These are phyloP conservation scores for Gracilaria gracilis DNA, from an alignment of 23 red algal species.

Conservation along the genomic window DNA sequence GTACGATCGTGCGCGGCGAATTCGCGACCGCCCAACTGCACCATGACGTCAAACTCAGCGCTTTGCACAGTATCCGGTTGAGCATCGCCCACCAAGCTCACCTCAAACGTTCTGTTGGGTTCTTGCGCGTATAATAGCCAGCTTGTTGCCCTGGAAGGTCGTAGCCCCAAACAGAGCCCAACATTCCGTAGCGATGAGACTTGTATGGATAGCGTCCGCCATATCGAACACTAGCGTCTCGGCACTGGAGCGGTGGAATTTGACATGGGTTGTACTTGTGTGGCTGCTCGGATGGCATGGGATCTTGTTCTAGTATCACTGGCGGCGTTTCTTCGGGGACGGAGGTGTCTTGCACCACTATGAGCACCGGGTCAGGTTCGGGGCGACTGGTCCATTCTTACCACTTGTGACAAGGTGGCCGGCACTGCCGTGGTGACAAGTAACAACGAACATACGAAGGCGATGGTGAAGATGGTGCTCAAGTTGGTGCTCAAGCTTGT, in stretches of 20 bases:
- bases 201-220: conserved; percentile 42
- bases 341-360: neutral
- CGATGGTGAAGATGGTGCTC: neutral
- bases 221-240: conserved; percentile 40
- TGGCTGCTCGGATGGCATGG: neutral
- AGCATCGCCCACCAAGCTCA: conserved; percentile 15
- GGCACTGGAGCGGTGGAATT: neutral
- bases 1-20: conserved; percentile 45
- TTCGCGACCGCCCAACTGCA: conserved; percentile 33
- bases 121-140: conserved; percentile 52
- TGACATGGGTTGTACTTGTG: neutral
- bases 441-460: neutral
- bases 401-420: neutral
- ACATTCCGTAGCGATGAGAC: conserved; percentile 60
- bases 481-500: too few relatives aligned
- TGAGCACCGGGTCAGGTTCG: neutral
- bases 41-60: conserved; percentile 44
- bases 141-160: conserved; percentile 39
- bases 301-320: neutral
- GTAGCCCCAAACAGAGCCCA: conserved; percentile 61
- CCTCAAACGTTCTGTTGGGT: conserved; percentile 43
- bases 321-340: conserved; percentile 2
- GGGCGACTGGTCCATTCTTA: neutral
- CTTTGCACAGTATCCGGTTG: neutral
- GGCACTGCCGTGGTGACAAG: neutral